A percentile compares a stretch with the other conserved stretches of the same genome.
phyloP scores from a whole-genome alignment of 2,329 filamentous ascomycete genomes.

The Kalaharituber pfeilii region DNA sequence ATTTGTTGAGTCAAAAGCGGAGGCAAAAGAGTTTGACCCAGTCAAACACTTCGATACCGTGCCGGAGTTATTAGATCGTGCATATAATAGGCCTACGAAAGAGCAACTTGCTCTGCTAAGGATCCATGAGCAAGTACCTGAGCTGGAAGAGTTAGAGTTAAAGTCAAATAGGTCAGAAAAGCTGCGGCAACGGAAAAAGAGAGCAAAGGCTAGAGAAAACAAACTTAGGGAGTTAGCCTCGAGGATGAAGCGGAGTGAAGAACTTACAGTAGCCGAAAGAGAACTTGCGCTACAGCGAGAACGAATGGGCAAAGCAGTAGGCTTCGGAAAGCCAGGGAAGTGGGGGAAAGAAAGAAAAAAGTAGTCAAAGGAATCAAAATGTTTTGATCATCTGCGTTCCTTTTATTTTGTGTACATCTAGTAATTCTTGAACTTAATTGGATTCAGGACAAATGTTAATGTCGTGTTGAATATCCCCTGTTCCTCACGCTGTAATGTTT shows the following conservation, averaged over 20 bases:
- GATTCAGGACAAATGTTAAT: not conserved
- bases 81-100: conserved; percentile 12
- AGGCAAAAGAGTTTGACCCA: conserved; percentile 13
- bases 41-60: conserved; percentile 16
- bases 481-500: not conserved
- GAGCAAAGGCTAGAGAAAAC: conserved; percentile 43
- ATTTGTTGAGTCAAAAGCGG: conserved; percentile 23
- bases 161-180: conserved; percentile 31
- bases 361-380: conserved; percentile 20
- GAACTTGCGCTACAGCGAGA: conserved; percentile 32
- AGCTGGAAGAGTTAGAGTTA: conserved; percentile 25
- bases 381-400: conserved; percentile 1
- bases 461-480: not conserved
- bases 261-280: conserved; percentile 41
- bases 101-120: conserved; percentile 9
- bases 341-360: conserved; percentile 39
- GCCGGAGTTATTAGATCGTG: conserved; percentile 12
- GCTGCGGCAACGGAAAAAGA: conserved; percentile 45
- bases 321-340: not conserved
- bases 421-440: no score
- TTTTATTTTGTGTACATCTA: not conserved
- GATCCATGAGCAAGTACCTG: conserved; percentile 6
- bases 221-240: conserved; percentile 72
- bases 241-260: conserved; percentile 53
- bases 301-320: conserved; percentile 41